Percentiles rank a stretch among this genome's conserved stretches.
Evolutionary conservation across 2,329 filamentous ascomycete species (phyloP).

Genomic region (Tolypocladium sp.): DNA sequence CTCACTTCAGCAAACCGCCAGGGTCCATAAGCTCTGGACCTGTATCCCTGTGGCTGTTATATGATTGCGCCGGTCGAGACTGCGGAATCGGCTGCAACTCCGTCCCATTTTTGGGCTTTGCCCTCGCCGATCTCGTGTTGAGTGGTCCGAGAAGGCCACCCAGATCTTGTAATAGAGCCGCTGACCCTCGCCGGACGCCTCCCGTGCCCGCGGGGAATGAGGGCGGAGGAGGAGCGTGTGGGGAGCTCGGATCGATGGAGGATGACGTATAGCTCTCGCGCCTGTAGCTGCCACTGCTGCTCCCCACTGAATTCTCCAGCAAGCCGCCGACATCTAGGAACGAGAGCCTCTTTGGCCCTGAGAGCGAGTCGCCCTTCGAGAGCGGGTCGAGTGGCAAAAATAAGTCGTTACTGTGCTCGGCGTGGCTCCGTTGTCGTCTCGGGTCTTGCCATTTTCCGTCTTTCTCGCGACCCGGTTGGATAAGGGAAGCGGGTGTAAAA

Average conservation of each 20-base stretch:
- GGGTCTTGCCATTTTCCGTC: conserved; percentile 41
- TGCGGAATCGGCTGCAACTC: conserved; percentile 39
- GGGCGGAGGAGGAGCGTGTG: conserved; percentile 27
- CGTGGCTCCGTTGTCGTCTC: conserved; percentile 24
- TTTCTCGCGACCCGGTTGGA: conserved; percentile 20
- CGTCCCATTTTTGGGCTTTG: conserved; percentile 24
- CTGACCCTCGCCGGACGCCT: conserved; percentile 44
- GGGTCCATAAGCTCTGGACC: conserved; percentile 27
- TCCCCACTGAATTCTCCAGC: conserved; percentile 38
- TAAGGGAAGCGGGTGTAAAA: conserved; percentile 26
- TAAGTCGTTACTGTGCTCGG: conserved; percentile 35
- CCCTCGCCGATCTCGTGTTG: conserved; percentile 19
- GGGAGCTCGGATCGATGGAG: conserved; percentile 27
- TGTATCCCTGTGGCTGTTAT: conserved; percentile 18
- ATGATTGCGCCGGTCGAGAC: conserved; percentile 23
- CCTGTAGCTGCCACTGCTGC: conserved; percentile 21
- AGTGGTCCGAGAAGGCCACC: conserved; percentile 42
- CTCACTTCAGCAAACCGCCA: conserved; percentile 29
- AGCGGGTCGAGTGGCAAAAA: conserved; percentile 26
- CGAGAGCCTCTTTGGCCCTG: conserved; percentile 42
- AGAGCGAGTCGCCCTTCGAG: conserved; percentile 13
- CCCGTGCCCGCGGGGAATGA: conserved; percentile 33
- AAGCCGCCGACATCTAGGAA: conserved; percentile 83
- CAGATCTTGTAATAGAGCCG: conserved; percentile 49
- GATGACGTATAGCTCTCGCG: conserved; percentile 33